Evolutionary conservation across 257 asterid genomes (phyloP).

Genomic region (Paulownia fortunei): DNA sequence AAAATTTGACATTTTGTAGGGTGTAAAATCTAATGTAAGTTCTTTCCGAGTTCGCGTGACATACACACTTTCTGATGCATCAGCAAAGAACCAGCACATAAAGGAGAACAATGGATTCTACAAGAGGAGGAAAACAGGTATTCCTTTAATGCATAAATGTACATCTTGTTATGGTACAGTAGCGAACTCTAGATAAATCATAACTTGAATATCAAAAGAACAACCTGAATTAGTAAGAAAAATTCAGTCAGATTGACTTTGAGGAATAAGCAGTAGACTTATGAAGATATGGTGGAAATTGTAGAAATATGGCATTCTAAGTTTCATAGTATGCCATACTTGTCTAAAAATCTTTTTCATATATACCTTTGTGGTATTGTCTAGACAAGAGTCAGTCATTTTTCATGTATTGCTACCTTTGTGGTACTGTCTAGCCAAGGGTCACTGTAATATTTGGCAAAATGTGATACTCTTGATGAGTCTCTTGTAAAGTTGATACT

Average conservation of each 20-base stretch:
- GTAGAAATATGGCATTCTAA: too few relatives aligned
- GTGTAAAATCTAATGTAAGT: slow-evolving; percentile 54
- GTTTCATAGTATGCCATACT: too few relatives aligned
- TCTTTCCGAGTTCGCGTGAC: slow-evolving; percentile 70
- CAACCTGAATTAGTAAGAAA: background rate
- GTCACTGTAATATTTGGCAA: background rate
- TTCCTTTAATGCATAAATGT: background rate
- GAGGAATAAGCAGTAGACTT: slow-evolving; percentile 1
- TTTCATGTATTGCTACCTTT: background rate
- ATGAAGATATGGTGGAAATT: background rate
- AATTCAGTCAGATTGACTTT: background rate
- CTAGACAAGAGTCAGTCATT: too few relatives aligned
- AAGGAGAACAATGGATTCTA: slow-evolving; percentile 55
- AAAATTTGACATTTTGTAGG: slow-evolving; percentile 56
- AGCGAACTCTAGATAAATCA: background rate
- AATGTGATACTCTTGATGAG: background rate
- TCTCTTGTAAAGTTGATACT: too few relatives aligned
- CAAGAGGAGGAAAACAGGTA: slow-evolving; percentile 85
- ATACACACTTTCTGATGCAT: slow-evolving; percentile 54
- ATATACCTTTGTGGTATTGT: too few relatives aligned
- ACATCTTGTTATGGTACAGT: background rate
- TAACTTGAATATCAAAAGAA: slow-evolving; percentile 21
- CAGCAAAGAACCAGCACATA: slow-evolving; percentile 37
- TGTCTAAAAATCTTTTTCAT: too few relatives aligned
- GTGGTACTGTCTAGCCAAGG: background rate